phyloP scores from a whole-genome alignment of 129 eudicot genomes.

The Cynara cardunculus region DNA sequence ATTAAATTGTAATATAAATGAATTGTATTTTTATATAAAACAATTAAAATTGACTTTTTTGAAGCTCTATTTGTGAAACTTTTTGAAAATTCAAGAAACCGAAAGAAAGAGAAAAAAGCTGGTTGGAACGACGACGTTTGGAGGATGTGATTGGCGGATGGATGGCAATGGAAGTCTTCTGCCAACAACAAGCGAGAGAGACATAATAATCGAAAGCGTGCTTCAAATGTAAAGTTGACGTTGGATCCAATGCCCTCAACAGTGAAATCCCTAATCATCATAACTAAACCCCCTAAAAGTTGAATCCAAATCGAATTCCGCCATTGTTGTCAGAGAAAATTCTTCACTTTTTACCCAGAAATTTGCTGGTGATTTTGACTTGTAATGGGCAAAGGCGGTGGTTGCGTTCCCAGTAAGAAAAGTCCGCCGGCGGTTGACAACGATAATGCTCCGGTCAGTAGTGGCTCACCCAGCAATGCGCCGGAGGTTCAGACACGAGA shows the following conservation, averaged over 20 bases:
- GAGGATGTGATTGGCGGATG: background rate
- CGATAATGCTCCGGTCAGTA: slow-evolving; percentile 25
- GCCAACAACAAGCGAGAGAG: slow-evolving; percentile 21
- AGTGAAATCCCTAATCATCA: slow-evolving; percentile 18
- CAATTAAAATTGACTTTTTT: background rate
- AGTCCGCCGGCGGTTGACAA: slow-evolving; percentile 32
- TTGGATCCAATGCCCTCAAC: slow-evolving; percentile 24
- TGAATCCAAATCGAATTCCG: background rate
- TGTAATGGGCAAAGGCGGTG: slow-evolving; percentile 94
- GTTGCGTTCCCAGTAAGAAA: slow-evolving; percentile 92
- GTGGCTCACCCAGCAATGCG: slow-evolving; percentile 12
- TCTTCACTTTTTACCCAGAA: background rate
- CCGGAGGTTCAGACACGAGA: slow-evolving; percentile 10
- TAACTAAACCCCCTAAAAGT: slow-evolving; percentile 7
- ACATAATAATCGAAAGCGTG: slow-evolving; percentile 26
- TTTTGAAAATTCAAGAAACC: background rate
- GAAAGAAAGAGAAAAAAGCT: background rate
- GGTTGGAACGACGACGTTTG: background rate
- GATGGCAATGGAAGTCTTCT: background rate
- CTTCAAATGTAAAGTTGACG: slow-evolving; percentile 15
- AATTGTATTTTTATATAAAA: background rate
- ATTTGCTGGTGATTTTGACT: background rate
- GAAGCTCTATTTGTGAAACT: too few species aligned
- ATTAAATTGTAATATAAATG: too few species aligned
- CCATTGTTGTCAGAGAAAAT: slow-evolving; percentile 11